Evolutionary conservation across 2,329 filamentous ascomycete genomes (phyloP), one percentile per base, ranked within the genome.

Genomic region (Exophiala calicioides): DNA sequence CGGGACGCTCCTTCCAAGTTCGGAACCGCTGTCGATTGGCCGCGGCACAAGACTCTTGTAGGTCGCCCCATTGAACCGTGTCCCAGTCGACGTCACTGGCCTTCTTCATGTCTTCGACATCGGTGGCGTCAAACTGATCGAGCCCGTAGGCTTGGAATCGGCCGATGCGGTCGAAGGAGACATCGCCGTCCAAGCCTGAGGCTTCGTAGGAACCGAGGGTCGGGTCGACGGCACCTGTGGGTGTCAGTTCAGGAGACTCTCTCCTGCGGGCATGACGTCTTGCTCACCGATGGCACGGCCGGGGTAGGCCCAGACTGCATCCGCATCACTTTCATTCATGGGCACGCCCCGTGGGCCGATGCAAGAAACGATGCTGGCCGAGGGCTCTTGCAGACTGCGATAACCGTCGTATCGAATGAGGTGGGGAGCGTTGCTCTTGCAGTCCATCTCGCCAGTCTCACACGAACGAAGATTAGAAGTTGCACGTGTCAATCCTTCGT

Each of bases 101-200:
- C 31, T 59, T 62, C 27, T 50, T 57, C 52, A 63, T 62, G 13
- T 65, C 64, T 13, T 62, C 53, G 6, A 52, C 20, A 19, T 57
- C 55, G 9, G 38, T 27, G n/a, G 53, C 48, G 29, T 60, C 53
- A 36, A 55, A 60, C 26, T 66, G 60, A 30, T 62, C 63, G 31
- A 65, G 63, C 5, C 68, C 68, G 50, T 78, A 78, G 3, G 75
- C 77, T 13, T 85, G 82, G 31, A 89, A 80, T 42, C 87, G 81
- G 3, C 84, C 82, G 58, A 85, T 79, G 27, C 84, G 72, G 62
- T 87, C 84, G 58, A 81, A 85, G 64, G 83, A 87, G n/a, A 86
- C 61, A 51, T 83, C 77, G 10, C 73, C 73, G 45, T 88, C 81
- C 34, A 88, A 73, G 9, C 75, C 78, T 32, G 86, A 67, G 2